Evolutionary conservation across 495 filamentous ascomycete species (phyloP).

Genomic region (Tuber borchii): DNA sequence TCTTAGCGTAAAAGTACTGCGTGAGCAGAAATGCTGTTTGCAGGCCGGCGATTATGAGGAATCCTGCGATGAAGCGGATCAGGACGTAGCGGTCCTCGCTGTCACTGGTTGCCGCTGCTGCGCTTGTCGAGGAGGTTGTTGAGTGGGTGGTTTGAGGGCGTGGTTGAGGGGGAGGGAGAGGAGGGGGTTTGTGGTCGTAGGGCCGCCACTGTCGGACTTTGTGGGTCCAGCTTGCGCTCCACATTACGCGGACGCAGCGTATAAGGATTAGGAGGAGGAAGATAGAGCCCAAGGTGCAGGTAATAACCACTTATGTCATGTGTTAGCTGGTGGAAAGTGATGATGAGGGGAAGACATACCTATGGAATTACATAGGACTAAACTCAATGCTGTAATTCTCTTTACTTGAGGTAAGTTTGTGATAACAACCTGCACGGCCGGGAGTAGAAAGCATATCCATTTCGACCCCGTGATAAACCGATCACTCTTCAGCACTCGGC

Average conservation of each 20-base stretch:
- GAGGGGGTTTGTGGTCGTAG: conserved; percentile 17
- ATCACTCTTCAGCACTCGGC: conserved; percentile 13
- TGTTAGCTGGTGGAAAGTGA: neutral
- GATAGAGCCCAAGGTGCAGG: conserved; percentile 27
- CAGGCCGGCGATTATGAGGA: conserved; percentile 27
- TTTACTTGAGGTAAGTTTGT: conserved; percentile 17
- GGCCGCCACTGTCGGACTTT: conserved; percentile 22
- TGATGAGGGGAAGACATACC: conserved; percentile 12
- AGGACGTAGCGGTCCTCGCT: conserved; percentile 30
- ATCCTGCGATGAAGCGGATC: conserved; percentile 30
- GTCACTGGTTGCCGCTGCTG: conserved; percentile 7
- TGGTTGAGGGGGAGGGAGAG: neutral
- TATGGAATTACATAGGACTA: conserved; percentile 25
- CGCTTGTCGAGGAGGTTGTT: conserved; percentile 1
- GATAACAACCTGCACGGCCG: conserved; percentile 20
- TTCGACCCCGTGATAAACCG: conserved; percentile 32
- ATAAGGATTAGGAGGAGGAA: conserved; percentile 32
- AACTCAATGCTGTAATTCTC: conserved; percentile 10
- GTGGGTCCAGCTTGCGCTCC: conserved; percentile 20
- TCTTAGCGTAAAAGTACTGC: conserved; percentile 26
- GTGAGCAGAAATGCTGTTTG: conserved; percentile 36
- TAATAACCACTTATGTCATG: conserved; percentile 22
- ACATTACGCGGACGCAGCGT: conserved; percentile 22
- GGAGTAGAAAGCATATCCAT: conserved; percentile 30
- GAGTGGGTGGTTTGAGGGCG: conserved; percentile 9